A percentile compares a stretch with the other conserved stretches of the same genome.
These are phyloP conservation scores for Populus tremula DNA, from an alignment of 345 rosid genomes.

Conservation along the genomic window DNA sequence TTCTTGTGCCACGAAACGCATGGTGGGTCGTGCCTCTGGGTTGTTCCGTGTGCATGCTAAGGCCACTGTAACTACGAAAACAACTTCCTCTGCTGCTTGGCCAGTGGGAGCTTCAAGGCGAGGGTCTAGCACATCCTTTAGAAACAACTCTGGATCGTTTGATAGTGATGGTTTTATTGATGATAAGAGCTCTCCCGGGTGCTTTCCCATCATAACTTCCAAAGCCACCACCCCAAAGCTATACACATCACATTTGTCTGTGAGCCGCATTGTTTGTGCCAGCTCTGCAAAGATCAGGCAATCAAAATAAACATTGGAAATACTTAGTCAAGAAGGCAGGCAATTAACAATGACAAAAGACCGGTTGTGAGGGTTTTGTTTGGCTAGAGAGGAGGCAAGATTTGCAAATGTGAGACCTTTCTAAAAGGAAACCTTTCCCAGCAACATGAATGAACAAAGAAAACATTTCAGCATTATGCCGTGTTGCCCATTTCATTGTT, in stretches of 20 bases:
- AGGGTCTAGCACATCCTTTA: conserved; percentile 53
- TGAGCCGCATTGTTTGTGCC: conserved; percentile 37
- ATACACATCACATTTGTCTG: conserved; percentile 54
- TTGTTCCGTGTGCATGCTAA: conserved; percentile 40
- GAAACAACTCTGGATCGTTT: conserved; percentile 20
- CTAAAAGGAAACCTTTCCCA: no score
- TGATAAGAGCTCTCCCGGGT: conserved; percentile 50
- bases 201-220: conserved; percentile 66
- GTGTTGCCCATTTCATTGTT: neutral
- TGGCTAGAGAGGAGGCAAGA: no score
- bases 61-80: conserved; percentile 34
- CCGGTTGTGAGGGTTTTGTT: no score
- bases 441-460: neutral
- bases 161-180: conserved; percentile 12
- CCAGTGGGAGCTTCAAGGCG: conserved; percentile 42
- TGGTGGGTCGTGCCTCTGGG: conserved; percentile 49
- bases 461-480: neutral
- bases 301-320: neutral
- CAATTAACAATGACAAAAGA: no score
- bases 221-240: conserved; percentile 67
- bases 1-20: conserved; percentile 62
- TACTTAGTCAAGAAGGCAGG: no score
- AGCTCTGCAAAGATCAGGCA: conserved; percentile 35
- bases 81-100: conserved; percentile 47
- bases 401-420: no score